Conservation (phyloP, 73 alveolate species). For the Stentor coeruleus region DNA sequence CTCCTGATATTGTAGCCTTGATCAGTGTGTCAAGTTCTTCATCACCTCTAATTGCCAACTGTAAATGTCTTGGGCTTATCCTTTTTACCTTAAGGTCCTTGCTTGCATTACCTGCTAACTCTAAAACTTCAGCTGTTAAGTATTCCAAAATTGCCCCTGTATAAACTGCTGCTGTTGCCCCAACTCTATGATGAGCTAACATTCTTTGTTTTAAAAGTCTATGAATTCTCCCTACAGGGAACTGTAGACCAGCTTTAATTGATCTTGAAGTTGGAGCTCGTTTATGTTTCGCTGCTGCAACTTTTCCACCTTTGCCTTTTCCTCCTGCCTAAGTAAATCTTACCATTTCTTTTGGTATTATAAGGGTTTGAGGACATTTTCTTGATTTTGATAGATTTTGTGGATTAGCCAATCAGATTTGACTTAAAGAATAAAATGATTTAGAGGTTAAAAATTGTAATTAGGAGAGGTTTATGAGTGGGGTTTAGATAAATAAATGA, state of each 20-base stretch:
- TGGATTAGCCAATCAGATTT: no score
- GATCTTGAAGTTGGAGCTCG: constrained; percentile 28
- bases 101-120: constrained; percentile 97
- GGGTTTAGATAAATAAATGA: no score
- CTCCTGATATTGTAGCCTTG: no score
- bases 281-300: neutral
- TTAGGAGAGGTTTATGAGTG: no score
- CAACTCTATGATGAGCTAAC: constrained; percentile 87
- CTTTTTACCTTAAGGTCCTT: constrained; percentile 61
- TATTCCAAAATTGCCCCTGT: constrained; percentile 98
- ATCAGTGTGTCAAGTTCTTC: constrained; percentile 95
- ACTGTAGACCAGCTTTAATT: constrained; percentile 75
- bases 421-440: no score
- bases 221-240: constrained; percentile 99
- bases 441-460: no score
- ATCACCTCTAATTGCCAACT: constrained; percentile 94
- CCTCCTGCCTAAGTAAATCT: no score
- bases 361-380: no score
- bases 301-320: neutral
- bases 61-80: constrained; percentile 33
- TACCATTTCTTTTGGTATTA: no score
- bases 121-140: constrained; percentile 97
- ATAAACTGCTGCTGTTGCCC: constrained; percentile 99
- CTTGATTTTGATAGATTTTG: no score
- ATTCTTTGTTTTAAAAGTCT: constrained; percentile 87